phyloP scores from a whole-genome alignment of 2,329 filamentous ascomycete genomes.

The Aspergillus phoenicis region DNA sequence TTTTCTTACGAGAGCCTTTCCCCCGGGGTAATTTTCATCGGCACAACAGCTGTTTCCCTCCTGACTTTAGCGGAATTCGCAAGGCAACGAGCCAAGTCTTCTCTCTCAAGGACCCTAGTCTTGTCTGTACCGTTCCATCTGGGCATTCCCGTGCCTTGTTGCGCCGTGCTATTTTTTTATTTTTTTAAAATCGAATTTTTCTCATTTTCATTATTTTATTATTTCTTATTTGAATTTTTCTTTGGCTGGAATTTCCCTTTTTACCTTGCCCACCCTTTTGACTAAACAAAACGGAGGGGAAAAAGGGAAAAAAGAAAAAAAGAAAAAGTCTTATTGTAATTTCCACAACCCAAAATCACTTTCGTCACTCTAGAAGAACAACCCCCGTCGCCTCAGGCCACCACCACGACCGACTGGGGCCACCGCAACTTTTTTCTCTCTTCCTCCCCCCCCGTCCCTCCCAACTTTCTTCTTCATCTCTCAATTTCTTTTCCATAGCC shows the following conservation, averaged over 20 bases:
- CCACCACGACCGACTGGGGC: slow-evolving; percentile 19
- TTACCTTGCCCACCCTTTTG: slow-evolving; percentile 1
- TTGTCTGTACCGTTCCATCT: slow-evolving; percentile 26
- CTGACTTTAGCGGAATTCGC: slow-evolving; percentile 11
- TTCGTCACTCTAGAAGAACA: slow-evolving; percentile 21
- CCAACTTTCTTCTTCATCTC: slow-evolving; percentile 4
- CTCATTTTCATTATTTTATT: no score
- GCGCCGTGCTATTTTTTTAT: slow-evolving; percentile 12
- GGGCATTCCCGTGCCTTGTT: slow-evolving; percentile 25
- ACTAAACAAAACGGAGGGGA: no score
- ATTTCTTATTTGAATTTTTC: no score
- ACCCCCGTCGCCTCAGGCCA: slow-evolving; percentile 28
- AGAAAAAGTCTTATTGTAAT: background rate
- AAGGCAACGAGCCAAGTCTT: slow-evolving; percentile 17
- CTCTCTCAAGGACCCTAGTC: slow-evolving; percentile 25
- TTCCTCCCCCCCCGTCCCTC: background rate
- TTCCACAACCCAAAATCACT: slow-evolving; percentile 18
- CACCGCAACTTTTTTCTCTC: slow-evolving; percentile 24
- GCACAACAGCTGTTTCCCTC: background rate
- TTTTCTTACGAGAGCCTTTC: background rate
- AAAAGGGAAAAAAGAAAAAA: background rate
- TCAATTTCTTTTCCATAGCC: slow-evolving; percentile 15
- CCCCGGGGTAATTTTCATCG: background rate
- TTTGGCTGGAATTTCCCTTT: slow-evolving; percentile 10
- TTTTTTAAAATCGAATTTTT: background rate